phyloP scores from a whole-genome alignment of 495 filamentous ascomycete species.

The Pseudoneurospora amorphoporcata region DNA sequence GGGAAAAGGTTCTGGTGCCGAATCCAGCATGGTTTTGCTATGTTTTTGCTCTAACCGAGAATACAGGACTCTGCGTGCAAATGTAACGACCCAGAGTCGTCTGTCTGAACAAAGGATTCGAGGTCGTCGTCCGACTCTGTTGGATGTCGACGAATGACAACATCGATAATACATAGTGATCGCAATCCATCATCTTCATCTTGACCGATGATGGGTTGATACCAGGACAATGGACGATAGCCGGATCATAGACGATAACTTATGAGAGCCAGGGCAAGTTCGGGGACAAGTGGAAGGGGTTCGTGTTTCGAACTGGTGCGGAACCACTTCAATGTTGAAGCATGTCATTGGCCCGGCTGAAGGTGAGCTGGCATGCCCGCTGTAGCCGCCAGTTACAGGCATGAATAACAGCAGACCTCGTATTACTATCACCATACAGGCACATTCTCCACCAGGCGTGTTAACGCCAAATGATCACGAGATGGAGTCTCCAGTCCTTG shows the following conservation, averaged over 20 bases:
- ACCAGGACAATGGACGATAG: neutral
- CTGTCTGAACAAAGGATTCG: neutral
- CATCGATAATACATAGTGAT: neutral
- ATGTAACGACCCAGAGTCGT: neutral
- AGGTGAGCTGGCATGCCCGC: slow-evolving; percentile 12
- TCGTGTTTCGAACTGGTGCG: slow-evolving; percentile 10
- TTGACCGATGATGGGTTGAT: neutral
- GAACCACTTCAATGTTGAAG: slow-evolving; percentile 11
- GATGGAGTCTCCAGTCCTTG: neutral
- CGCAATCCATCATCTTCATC: neutral
- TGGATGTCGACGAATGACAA: too few species aligned
- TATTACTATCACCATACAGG: neutral
- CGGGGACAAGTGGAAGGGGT: slow-evolving; percentile 9
- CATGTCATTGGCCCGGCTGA: slow-evolving; percentile 15
- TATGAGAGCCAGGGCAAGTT: neutral
- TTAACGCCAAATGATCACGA: neutral
- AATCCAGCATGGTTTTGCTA: neutral
- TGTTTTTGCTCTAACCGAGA: neutral
- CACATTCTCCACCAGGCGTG: neutral
- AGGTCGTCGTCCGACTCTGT: neutral
- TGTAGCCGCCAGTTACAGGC: neutral
- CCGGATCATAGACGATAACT: neutral
- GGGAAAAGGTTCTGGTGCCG: neutral
- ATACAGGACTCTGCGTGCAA: neutral
- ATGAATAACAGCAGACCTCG: neutral